Conservation (phyloP, 2,329 filamentous ascomycete genomes). For the Coleophoma cylindrospora region DNA sequence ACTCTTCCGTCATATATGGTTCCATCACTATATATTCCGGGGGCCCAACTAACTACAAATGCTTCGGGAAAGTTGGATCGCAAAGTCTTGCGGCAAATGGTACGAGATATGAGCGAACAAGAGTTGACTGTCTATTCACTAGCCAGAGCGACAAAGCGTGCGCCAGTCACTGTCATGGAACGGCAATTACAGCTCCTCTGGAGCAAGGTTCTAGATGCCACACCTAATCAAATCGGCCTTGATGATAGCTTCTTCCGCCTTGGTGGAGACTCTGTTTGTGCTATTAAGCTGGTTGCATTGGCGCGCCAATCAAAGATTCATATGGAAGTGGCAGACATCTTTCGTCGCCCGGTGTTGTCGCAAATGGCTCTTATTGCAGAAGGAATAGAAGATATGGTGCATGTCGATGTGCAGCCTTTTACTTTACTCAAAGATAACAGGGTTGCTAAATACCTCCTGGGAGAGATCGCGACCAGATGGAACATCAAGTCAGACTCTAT, state of each 20-base stretch:
- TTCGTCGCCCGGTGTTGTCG: slow-evolving; percentile 22
- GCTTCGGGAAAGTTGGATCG: slow-evolving; percentile 24
- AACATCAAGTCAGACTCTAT: background rate
- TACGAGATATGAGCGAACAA: background rate
- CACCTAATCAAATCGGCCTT: slow-evolving; percentile 32
- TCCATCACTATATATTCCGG: slow-evolving; percentile 21
- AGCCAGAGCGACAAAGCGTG: background rate
- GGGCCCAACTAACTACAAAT: slow-evolving; percentile 18
- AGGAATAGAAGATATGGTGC: too few relatives aligned
- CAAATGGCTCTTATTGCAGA: background rate
- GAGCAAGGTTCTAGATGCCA: slow-evolving; percentile 38
- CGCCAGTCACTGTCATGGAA: background rate
- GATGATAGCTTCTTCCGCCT: slow-evolving; percentile 30
- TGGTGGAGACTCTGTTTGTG: slow-evolving; percentile 25
- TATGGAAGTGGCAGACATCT: slow-evolving; percentile 33
- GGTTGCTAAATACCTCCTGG: background rate
- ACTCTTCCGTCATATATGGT: slow-evolving; percentile 23
- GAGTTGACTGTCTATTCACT: background rate
- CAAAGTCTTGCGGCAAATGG: slow-evolving; percentile 24
- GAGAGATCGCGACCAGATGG: background rate
- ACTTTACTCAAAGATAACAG: background rate
- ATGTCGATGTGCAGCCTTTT: background rate
- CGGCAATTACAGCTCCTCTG: slow-evolving; percentile 39
- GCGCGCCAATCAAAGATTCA: slow-evolving; percentile 15
- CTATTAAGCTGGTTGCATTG: slow-evolving; percentile 37